Evolutionary conservation across 371 early-diverging fungal genomes (phyloP), one percentile per base, ranked within the genome.

Genomic region (Nematocida ausubeli): DNA sequence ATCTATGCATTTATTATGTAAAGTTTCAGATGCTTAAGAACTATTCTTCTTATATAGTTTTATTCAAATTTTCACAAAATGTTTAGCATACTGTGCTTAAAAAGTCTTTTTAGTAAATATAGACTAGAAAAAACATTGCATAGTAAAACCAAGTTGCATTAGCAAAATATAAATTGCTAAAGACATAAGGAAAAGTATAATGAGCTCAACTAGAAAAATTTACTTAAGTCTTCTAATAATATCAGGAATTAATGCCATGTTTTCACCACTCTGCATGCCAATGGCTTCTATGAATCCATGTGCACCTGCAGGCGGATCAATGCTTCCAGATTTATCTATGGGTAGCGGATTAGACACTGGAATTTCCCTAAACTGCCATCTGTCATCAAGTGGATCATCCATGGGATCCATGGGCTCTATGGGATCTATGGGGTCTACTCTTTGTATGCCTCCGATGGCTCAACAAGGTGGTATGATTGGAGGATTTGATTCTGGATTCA

Each of bases 281-380:
- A 60, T 39, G 32, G 7, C 60, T 16, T 60, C 60, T 32, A 60
- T 60, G 12, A 60, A 60, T 24, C 60, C 60, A 60, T 60, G 60
- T 54, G 54, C 54, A 9, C 12, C 12, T 28, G 35, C 60, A 7
- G 60, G 60, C 14, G 32, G 37, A 60, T 32, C 37, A 14, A 60
- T 60, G 60, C 2, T 60, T 9, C 39, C 60, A 22, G 60, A 60
- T 39, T n/a, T 60, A n/a, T 60, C 60, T 7, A 60, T 60, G 7
- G 39, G 60, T 2, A 28, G 7, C 6, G 60, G 60, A 3, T 35
- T 37, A 0, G n/a, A 16, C 2, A 4, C 14, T 34, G 60, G 35
- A 12, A 19, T 60, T 37, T 34, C 28, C 35, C 28, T 60, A 16
- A 60, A 60, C 60, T 60, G 60, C 35, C 60, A 60, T 4, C 12